Evolutionary conservation across 148 eudicot species (phyloP).

Genomic region (Cornus kousa): DNA sequence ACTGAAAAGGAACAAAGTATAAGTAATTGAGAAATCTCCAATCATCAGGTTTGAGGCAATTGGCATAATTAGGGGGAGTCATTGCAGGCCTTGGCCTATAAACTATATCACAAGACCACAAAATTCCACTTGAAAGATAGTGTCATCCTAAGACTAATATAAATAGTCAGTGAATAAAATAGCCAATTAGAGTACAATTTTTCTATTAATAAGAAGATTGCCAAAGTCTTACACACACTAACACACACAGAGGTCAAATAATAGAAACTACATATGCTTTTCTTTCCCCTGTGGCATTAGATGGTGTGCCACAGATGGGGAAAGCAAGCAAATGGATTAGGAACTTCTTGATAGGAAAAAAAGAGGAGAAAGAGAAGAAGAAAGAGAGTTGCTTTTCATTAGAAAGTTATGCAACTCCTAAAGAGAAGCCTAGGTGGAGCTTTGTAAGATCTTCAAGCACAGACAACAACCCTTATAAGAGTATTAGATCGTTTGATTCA

Average conservation of each 20-base stretch:
- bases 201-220: not conserved
- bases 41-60: slow-evolving; percentile 20
- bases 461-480: slow-evolving; percentile 5
- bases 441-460: slow-evolving; percentile 21
- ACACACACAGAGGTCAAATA: too few relatives aligned
- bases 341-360: slow-evolving; percentile 34
- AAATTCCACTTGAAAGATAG: not conserved
- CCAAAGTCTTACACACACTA: not conserved
- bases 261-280: not conserved
- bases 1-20: not conserved
- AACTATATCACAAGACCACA: not conserved
- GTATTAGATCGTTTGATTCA: slow-evolving; percentile 29
- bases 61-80: slow-evolving; percentile 16
- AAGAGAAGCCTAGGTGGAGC: slow-evolving; percentile 40
- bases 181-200: not conserved
- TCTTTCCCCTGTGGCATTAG: not conserved
- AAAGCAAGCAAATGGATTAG: slow-evolving; percentile 48
- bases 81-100: slow-evolving; percentile 24
- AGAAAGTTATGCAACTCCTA: slow-evolving; percentile 18
- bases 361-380: slow-evolving; percentile 28
- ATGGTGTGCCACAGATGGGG: slow-evolving; percentile 23
- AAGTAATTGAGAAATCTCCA: not conserved
- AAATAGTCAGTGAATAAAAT: not conserved
- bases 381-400: not conserved
- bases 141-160: not conserved